These are phyloP conservation scores for Eremothecium cymbalariae DNA, from an alignment of 1,139 yeast species.

Conservation along the genomic window DNA sequence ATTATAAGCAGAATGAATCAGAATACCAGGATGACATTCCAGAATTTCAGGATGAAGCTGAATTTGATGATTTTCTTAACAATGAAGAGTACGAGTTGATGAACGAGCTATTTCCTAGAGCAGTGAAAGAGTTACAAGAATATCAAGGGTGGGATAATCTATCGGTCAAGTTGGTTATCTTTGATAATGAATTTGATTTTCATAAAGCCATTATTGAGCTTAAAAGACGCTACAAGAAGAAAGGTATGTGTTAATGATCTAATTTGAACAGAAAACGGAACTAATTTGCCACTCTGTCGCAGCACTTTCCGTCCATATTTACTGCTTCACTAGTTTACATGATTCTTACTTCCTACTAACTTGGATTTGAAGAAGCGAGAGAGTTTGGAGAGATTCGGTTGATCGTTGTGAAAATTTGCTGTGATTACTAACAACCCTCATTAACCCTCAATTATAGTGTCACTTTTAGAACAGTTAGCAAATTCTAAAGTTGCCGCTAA, in stretches of 20 bases:
- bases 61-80: constrained; percentile 32
- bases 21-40: constrained; percentile 24
- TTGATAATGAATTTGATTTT: constrained; percentile 26
- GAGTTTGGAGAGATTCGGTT: no score
- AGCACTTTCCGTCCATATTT: neutral
- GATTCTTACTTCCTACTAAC: neutral
- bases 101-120: constrained; percentile 24
- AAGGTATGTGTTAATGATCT: constrained; percentile 14
- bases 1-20: constrained; percentile 22
- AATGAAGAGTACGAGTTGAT: constrained; percentile 32
- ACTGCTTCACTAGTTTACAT: no score
- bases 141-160: constrained; percentile 29
- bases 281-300: constrained; percentile 1
- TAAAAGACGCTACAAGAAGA: constrained; percentile 25
- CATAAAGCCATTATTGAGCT: constrained; percentile 22
- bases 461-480: no score
- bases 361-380: no score
- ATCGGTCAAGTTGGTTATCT: constrained; percentile 26
- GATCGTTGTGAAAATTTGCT: no score
- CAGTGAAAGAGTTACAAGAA: constrained; percentile 21
- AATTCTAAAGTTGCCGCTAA: no score
- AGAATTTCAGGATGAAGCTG: constrained; percentile 31
- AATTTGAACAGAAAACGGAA: neutral
- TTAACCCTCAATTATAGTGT: no score
- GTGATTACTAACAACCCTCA: no score